Evolutionary conservation across 2,329 filamentous ascomycete genomes (phyloP).

Genomic region (Ophiosphaerella herpotricha): DNA sequence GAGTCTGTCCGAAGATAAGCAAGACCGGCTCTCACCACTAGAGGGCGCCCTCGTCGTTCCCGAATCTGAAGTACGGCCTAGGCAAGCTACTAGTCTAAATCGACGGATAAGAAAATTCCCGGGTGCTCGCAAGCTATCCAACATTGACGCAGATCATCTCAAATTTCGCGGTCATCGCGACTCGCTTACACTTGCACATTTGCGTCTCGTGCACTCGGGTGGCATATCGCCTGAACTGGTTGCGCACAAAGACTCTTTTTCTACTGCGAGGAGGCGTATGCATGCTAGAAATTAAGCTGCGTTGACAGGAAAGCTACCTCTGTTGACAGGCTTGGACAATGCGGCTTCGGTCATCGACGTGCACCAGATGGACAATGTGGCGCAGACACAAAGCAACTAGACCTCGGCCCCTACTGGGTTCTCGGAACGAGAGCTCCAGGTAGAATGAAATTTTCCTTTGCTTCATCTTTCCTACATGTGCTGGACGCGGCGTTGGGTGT

Average conservation of each 20-base stretch:
- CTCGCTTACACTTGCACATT: constrained; percentile 35
- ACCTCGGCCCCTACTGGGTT: too few relatives aligned
- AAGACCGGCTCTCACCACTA: not conserved
- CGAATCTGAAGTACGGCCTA: constrained; percentile 6
- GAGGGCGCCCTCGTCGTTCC: constrained; percentile 11
- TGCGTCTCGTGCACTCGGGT: constrained; percentile 26
- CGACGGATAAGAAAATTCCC: constrained; percentile 3
- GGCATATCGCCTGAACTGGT: constrained; percentile 25
- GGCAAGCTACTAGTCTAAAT: constrained; percentile 4
- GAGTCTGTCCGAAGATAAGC: not conserved
- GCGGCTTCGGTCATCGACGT: too few relatives aligned
- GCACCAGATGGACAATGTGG: too few relatives aligned
- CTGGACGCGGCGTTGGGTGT: too few relatives aligned
- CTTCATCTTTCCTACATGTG: too few relatives aligned
- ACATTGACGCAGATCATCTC: constrained; percentile 32
- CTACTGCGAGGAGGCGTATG: constrained; percentile 35
- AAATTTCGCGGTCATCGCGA: constrained; percentile 40
- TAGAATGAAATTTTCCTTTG: too few relatives aligned
- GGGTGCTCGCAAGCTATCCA: constrained; percentile 26
- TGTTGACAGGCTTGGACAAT: too few relatives aligned
- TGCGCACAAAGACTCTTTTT: constrained; percentile 26
- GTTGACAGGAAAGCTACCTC: not conserved
- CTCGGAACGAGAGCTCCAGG: too few relatives aligned
- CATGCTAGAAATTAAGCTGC: constrained; percentile 23
- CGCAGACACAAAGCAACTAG: too few relatives aligned